phyloP scores from a whole-genome alignment of 805 yeast genomes.

The Ogataea minuta region DNA sequence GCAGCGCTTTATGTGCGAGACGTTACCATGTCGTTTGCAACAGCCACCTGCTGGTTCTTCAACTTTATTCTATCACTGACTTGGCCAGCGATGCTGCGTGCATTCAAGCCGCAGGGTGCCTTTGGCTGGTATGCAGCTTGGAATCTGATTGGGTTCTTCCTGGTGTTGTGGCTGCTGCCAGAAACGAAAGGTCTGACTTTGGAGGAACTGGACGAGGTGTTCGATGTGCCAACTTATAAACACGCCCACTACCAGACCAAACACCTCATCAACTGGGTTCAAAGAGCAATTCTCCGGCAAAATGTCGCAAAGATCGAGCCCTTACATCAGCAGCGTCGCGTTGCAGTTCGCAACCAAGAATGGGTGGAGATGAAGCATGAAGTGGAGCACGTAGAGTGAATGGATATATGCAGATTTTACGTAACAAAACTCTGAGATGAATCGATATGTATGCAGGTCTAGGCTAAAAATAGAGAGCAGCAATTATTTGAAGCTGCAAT shows the following conservation, averaged over 20 bases:
- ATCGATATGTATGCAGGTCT: background rate
- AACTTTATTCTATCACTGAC: slow-evolving; percentile 69
- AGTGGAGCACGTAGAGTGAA: slow-evolving; percentile 47
- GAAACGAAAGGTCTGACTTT: slow-evolving; percentile 71
- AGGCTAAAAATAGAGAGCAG: slow-evolving; percentile 6
- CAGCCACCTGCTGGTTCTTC: slow-evolving; percentile 74
- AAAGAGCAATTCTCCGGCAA: slow-evolving; percentile 47
- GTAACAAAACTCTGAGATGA: background rate
- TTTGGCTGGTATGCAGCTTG: slow-evolving; percentile 88
- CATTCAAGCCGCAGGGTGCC: slow-evolving; percentile 79
- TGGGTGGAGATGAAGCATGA: slow-evolving; percentile 62
- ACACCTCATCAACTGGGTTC: slow-evolving; percentile 42
- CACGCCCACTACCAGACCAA: slow-evolving; percentile 52
- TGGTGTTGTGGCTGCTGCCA: slow-evolving; percentile 69
- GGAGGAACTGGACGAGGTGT: slow-evolving; percentile 76
- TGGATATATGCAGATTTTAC: background rate
- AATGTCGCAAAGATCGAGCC: slow-evolving; percentile 51
- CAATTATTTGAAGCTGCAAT: slow-evolving; percentile 1
- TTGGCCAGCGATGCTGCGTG: slow-evolving; percentile 69
- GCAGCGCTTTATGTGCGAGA: slow-evolving; percentile 78
- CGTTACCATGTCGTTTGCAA: slow-evolving; percentile 75
- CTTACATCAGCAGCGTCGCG: slow-evolving; percentile 52
- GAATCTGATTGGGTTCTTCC: slow-evolving; percentile 68
- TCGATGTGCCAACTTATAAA: slow-evolving; percentile 53
- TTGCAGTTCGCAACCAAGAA: slow-evolving; percentile 58